Base-by-base conservation (phyloP, 2,329 filamentous ascomycete species). In the Hypoxylon sp. region DNA sequence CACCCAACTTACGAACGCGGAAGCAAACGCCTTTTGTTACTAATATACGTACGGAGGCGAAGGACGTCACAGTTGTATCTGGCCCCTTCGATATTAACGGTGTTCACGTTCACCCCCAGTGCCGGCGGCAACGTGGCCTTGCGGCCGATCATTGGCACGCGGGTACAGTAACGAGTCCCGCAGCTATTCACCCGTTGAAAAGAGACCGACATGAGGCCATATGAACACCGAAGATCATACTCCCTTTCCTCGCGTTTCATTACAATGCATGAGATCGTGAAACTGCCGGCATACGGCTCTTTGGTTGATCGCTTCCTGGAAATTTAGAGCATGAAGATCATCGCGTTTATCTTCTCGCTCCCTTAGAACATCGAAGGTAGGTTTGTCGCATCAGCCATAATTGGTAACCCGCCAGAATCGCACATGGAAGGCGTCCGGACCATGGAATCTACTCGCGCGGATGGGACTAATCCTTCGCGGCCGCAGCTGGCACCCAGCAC, bases 141-240 rank as follows among this genome's bases (percentile, higher is more conserved):
- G 51, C 30, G 59, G 67, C 51, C 61, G 69, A 68, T 67, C 64
- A 65, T 51, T 65, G 64, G 63, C 37, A 69, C 59, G 61, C 63
- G 57, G 40, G 57, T 49, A 69, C 60, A 61, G 58, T 51, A 65
- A 37, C 51, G 30, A 61, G 63, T 66, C 60, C 66, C 59, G 69
- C 66, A 58, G 48, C 65, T 50, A 70, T 70, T 69, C 71, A 72
- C 46, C 67, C 71, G 65, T 64, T 55, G 57, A 62, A 69, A 67
- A 72, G 69, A 55, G 64, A 37, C 71, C 69, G 69, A 72, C 67
- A 68, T 70, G 64, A 66, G 65, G 58, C 69, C 69, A 70, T 67
- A 73, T 72, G 69, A 72, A 61, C 58, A 55, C 67, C 61, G 63
- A 70, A 64, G 71, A 70, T 72, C 67, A 62, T 64, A 40, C 58